Conservation (phyloP, 2,329 filamentous ascomycete species). For the Clarireedia paspali region DNA sequence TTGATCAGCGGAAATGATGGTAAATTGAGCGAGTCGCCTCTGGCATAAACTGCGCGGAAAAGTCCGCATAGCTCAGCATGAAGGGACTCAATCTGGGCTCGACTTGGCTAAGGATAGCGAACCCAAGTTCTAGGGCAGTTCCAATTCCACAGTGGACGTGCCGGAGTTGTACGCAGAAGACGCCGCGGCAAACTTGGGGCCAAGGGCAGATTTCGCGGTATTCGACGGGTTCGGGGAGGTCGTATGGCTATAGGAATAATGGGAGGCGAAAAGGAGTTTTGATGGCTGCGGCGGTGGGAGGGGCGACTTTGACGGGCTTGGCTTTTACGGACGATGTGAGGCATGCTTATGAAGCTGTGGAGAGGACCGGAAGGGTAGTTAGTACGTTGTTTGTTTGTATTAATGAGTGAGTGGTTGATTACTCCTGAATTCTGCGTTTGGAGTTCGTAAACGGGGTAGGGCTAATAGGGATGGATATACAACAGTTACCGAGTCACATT, state of each 20-base stretch:
- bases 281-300: constrained; percentile 19
- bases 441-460: background rate
- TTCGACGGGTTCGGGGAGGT: constrained; percentile 8
- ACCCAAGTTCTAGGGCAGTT: background rate
- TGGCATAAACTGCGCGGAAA: background rate
- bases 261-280: constrained; percentile 4
- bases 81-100: constrained; percentile 21
- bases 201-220: background rate
- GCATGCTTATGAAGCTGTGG: constrained; percentile 65
- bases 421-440: background rate
- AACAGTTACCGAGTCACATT: constrained; percentile 79
- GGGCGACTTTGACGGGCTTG: constrained; percentile 28
- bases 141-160: constrained; percentile 21
- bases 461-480: background rate
- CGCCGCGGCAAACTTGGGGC: background rate
- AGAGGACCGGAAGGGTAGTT: constrained; percentile 73
- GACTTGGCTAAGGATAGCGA: background rate
- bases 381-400: constrained; percentile 72
- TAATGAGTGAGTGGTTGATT: constrained; percentile 62
- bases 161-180: constrained; percentile 17
- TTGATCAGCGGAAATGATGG: background rate
- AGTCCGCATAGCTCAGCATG: constrained; percentile 15
- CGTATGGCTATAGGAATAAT: background rate
- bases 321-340: constrained; percentile 63
- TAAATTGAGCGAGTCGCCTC: background rate